Percentiles rank a stretch among this genome's conserved stretches.
These are phyloP conservation scores for Umbellularia californica DNA, from an alignment of 164 flowering plant genomes.

Conservation along the genomic window DNA sequence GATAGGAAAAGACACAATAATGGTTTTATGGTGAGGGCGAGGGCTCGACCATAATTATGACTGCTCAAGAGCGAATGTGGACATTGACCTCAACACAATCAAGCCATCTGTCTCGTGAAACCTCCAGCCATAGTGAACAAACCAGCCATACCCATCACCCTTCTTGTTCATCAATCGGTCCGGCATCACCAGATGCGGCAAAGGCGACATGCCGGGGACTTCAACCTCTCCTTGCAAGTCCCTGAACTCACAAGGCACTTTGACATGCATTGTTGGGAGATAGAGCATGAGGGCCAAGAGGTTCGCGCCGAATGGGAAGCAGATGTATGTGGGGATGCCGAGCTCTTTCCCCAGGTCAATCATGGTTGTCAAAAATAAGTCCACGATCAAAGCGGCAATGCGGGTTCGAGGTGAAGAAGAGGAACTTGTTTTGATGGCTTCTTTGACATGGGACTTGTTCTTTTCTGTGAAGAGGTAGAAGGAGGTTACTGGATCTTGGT, in stretches of 20 bases:
- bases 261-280: background rate
- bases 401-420: background rate
- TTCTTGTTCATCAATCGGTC: background rate
- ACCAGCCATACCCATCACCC: constrained; percentile 3
- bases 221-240: constrained; percentile 5
- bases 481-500: background rate
- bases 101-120: too few relatives aligned
- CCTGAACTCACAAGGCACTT: background rate
- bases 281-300: constrained; percentile 7
- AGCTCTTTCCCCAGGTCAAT: constrained; percentile 34
- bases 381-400: constrained; percentile 14
- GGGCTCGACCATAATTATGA: too few relatives aligned
- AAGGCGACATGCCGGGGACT: constrained; percentile 10
- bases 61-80: too few relatives aligned
- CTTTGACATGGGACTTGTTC: background rate
- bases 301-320: constrained; percentile 11
- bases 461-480: background rate
- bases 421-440: background rate
- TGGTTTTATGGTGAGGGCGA: too few relatives aligned
- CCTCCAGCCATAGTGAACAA: background rate
- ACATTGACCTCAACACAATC: too few relatives aligned
- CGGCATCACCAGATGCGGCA: constrained; percentile 11
- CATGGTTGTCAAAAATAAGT: constrained; percentile 27
- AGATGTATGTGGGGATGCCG: constrained; percentile 30
- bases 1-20: too few relatives aligned